phyloP scores from a whole-genome alignment of 2,329 filamentous ascomycete species.

The Calycina herbarum region DNA sequence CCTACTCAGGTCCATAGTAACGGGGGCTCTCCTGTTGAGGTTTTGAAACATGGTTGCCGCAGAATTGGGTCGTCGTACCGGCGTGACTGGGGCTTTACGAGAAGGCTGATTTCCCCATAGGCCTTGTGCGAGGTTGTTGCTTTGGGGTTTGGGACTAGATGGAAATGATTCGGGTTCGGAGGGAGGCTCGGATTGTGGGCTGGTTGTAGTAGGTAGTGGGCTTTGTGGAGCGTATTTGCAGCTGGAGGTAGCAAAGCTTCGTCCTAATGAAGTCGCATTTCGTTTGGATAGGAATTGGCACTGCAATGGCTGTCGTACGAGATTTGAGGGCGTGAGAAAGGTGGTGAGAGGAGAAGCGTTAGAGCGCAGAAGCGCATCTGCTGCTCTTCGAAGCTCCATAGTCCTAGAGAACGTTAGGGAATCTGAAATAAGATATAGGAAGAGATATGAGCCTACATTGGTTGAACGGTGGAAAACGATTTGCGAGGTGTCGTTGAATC shows the following conservation, averaged over 20 bases:
- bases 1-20: neutral
- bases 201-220: slow-evolving; percentile 7
- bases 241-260: slow-evolving; percentile 17
- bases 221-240: slow-evolving; percentile 16
- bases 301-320: slow-evolving; percentile 23
- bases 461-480: slow-evolving; percentile 11
- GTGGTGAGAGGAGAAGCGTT: slow-evolving; percentile 31
- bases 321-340: slow-evolving; percentile 32
- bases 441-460: slow-evolving; percentile 23
- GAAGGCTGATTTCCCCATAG: slow-evolving; percentile 8
- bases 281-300: slow-evolving; percentile 21
- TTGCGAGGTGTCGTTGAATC: slow-evolving; percentile 26
- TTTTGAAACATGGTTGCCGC: neutral
- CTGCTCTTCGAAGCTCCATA: slow-evolving; percentile 40
- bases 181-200: neutral
- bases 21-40: neutral
- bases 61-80: neutral
- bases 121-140: neutral
- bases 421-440: slow-evolving; percentile 17
- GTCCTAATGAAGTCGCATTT: slow-evolving; percentile 11
- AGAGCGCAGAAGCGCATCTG: slow-evolving; percentile 35
- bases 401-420: slow-evolving; percentile 20
- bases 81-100: neutral
- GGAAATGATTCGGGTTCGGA: neutral
- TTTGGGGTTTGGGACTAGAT: neutral